Base-by-base conservation (phyloP, 176 grass and related monocot species). In the Aegilops umbellulata region DNA sequence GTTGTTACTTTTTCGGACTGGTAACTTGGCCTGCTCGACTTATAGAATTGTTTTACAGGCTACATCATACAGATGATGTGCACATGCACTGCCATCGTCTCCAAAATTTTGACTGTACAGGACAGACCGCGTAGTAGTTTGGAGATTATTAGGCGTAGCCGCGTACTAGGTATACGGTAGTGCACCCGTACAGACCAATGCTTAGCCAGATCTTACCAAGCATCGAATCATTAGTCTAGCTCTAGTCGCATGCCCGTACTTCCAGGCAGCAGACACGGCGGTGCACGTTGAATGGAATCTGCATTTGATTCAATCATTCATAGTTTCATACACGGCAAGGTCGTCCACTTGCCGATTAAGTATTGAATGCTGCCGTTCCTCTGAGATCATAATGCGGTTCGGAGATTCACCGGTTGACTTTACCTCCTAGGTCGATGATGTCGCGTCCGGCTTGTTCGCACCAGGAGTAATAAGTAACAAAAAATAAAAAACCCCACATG, bases 281-380 rank as follows among this genome's bases (percentile, higher is more conserved):
- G 53, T 51, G 85, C 49, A 84, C 85, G 51, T 69, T 84, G 76
- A 61, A 60, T 80, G 60, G 80, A 90, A 87, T 80, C 69, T 22
- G n/a, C 68, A 47, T 39, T 14, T 19, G 61, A 76, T 80, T 84
- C 49, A 53, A 53, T 53, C 46, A 23, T 58, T 87, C 70, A 42
- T 79, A 36, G n/a, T n/a, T 6, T 35, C 34, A 35, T 35, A 47
- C 65, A 42, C 15, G 22, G 13, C 12, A 29, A 19, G 7, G 20
- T 6, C 12, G n/a, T 10, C 68, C 81, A 87, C 61, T 84, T 63
- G 81, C 60, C 23, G 66, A 67, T 66, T 20, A 1, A 22, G 55
- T 32, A 67, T 62, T 79, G 41, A 83, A 78, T 83, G 55, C 2
- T 20, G 20, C 7, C 3, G 0, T 58, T 20, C 53, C 19, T 57